Evolutionary conservation across 2,329 filamentous ascomycete genomes (phyloP).

Genomic region (Aspergillus pseudoterreus): DNA sequence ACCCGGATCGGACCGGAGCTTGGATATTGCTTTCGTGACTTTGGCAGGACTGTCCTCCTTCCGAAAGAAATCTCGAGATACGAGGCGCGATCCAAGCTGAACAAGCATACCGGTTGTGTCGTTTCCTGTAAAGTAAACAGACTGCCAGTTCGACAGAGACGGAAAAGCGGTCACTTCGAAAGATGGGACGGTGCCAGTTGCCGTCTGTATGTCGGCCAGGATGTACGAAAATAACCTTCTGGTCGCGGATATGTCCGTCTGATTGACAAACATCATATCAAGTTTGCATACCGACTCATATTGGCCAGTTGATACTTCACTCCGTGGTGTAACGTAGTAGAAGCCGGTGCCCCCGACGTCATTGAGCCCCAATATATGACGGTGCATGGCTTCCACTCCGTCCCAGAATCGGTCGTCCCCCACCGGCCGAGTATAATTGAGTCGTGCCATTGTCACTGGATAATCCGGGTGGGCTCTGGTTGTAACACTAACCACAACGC

Average conservation of each 20-base stretch:
- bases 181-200: too few relatives aligned
- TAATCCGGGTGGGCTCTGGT: constrained; percentile 39
- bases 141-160: not conserved
- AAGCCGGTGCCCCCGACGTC: not conserved
- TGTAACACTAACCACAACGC: constrained; percentile 29
- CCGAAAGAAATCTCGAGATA: not conserved
- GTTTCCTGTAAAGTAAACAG: not conserved
- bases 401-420: not conserved
- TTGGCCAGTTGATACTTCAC: not conserved
- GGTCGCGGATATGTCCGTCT: not conserved
- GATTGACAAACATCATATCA: not conserved
- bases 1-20: not conserved
- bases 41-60: not conserved
- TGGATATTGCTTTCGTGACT: not conserved
- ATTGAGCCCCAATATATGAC: not conserved
- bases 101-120: not conserved
- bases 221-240: not conserved
- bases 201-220: not conserved
- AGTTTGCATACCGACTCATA: not conserved
- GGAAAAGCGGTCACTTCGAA: not conserved
- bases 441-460: constrained; percentile 17
- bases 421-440: not conserved
- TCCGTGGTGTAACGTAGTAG: not conserved
- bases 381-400: not conserved
- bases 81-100: not conserved